Base-by-base conservation (phyloP, 1,284 basidiomycete genomes). In the Apiotrichum mycotoxinovorans region DNA sequence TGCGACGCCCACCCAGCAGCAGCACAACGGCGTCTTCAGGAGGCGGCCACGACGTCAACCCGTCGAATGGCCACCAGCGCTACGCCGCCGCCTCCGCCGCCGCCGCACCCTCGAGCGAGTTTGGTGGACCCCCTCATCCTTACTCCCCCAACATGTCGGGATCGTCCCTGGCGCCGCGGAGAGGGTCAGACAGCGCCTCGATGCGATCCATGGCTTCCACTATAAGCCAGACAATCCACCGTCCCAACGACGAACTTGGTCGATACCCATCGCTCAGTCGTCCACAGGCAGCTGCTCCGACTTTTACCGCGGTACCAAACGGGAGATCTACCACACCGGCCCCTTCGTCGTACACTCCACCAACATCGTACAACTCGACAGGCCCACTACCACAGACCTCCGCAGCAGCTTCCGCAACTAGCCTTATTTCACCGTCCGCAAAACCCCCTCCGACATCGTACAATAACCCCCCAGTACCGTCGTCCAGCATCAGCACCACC, bases 121-220 rank as follows among this genome's bases (percentile, higher is more conserved):
- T 72, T 56, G 69, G 69, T 11, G 65, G 56, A 22, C 48, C 57
- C 17, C 48, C 11, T 27, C 65, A 66, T 52, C 66, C 66, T 12
- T 67, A 64, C 52, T 56, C 65, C 17, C 52, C 52, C 12, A 34
- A 20, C 38, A 51, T 14, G 20, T 53, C 56, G 33, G 46, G 26
- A 15, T 17, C 52, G 15, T 37, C 49, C 34, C 17, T 55, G 18
- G 34, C 58, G 15, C 49, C 53, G 14, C 54, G 60, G 30, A 49
- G 66, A n/a, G 68, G 68, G 52, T 56, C 69, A 1, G 73, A 75
- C 27, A 66, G 61, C 4, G 58, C 63, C 18, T 72, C 70, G 1
- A 65, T 72, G 22, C 58, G 63, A n/a, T 63, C 67, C 14, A 47
- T 60, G 20, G 61, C 67, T 2, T 68, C 69, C 7, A 62, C 65